Evolutionary conservation across 371 early-diverging fungal species (phyloP).

Genomic region (Dichotomocladium elegans): DNA sequence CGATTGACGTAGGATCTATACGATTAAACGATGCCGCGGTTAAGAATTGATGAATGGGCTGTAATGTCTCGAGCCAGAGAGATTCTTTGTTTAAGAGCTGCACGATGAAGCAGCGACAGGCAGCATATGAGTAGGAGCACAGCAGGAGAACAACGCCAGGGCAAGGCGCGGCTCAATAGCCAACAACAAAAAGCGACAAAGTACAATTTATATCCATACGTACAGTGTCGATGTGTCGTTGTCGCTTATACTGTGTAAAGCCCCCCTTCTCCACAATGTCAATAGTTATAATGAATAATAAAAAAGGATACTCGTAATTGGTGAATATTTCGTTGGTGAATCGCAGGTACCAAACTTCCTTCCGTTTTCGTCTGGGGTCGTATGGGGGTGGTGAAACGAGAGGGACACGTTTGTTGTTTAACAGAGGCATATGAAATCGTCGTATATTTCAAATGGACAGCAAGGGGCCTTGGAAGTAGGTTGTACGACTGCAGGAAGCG

Average conservation of each 20-base stretch:
- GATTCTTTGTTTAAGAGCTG: too few species aligned
- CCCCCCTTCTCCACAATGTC: too few species aligned
- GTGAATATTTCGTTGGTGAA: constrained; percentile 85
- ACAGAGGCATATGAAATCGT: constrained; percentile 27
- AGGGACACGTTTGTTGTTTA: constrained; percentile 37
- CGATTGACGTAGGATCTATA: constrained; percentile 73
- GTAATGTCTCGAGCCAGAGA: too few species aligned
- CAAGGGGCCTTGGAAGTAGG: neutral
- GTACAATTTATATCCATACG: too few species aligned
- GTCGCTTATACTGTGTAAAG: too few species aligned
- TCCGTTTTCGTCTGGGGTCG: constrained; percentile 36
- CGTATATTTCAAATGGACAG: neutral
- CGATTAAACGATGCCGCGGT: neutral
- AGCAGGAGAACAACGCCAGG: too few species aligned
- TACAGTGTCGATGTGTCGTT: too few species aligned
- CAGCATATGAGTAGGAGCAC: too few species aligned
- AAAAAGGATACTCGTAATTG: constrained; percentile 74
- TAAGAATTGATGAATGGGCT: too few species aligned
- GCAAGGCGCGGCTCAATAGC: too few species aligned
- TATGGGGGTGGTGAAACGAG: constrained; percentile 25
- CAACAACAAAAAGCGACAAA: too few species aligned
- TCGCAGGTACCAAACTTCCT: constrained; percentile 74
- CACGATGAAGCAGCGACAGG: too few species aligned
- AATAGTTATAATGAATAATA: neutral
- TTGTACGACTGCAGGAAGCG: neutral